Conservation (phyloP, 192 early-diverging fungal genomes). For the Piromyces sp. region DNA sequence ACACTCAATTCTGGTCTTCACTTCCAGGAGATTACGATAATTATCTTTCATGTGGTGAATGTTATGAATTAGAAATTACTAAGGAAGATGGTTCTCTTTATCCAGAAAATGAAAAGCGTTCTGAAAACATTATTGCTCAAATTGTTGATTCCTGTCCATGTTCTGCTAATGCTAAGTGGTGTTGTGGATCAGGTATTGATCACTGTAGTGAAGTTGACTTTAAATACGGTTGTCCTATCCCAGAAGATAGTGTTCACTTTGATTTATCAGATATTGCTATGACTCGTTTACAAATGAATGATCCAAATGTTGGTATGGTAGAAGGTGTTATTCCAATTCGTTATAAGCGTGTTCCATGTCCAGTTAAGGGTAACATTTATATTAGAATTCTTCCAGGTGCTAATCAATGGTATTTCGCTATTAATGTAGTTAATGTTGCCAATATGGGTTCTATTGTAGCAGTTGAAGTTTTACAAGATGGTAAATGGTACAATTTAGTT, state of each 20-base stretch:
- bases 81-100: background rate
- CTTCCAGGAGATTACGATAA: slow-evolving; percentile 5
- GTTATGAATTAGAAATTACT: slow-evolving; percentile 3
- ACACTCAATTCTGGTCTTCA: slow-evolving; percentile 5
- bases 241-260: background rate
- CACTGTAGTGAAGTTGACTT: slow-evolving; percentile 1
- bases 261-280: slow-evolving; percentile 5
- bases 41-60: slow-evolving; percentile 3
- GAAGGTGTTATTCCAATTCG: slow-evolving; percentile 1
- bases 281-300: slow-evolving; percentile 3
- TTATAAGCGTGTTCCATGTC: slow-evolving; percentile 1
- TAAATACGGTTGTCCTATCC: slow-evolving; percentile 4
- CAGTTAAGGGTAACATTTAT: slow-evolving; percentile 1
- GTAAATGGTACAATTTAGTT: background rate
- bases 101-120: background rate
- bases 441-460: slow-evolving; percentile 2
- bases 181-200: background rate
- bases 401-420: background rate
- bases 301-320: background rate
- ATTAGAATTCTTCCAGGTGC: slow-evolving; percentile 1
- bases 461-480: background rate
- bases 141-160: slow-evolving; percentile 4
- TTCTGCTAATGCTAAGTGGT: slow-evolving; percentile 4
- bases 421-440: slow-evolving; percentile 2
- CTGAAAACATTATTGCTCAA: background rate